phyloP scores from a whole-genome alignment of 495 filamentous ascomycete species.

The Parmelia sp. region DNA sequence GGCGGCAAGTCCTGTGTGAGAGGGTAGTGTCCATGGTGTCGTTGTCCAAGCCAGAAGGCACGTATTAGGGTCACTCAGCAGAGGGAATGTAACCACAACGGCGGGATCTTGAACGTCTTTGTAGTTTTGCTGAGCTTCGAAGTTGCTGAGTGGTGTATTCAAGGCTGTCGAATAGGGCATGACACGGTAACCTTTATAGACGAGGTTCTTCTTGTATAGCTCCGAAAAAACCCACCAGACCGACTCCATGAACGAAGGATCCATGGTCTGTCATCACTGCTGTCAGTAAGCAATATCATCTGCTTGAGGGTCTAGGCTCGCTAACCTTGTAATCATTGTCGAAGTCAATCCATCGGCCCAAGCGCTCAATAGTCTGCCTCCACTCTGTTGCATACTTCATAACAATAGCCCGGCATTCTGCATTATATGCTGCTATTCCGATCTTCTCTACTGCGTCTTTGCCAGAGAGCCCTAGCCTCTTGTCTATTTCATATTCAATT shows the following conservation, averaged over 20 bases:
- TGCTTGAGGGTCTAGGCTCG: conserved; percentile 9
- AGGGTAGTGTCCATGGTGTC: conserved; percentile 93
- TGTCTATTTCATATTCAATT: conserved; percentile 97
- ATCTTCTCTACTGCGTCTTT: conserved; percentile 81
- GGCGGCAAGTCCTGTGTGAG: conserved; percentile 71
- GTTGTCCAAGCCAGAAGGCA: conserved; percentile 86
- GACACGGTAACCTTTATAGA: conserved; percentile 83
- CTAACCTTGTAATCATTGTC: conserved; percentile 93
- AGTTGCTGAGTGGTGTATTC: conserved; percentile 86
- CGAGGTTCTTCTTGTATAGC: conserved; percentile 78
- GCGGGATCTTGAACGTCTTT: conserved; percentile 90
- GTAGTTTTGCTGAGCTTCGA: conserved; percentile 91
- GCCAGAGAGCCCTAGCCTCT: conserved; percentile 86
- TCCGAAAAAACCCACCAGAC: conserved; percentile 97
- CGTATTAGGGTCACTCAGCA: conserved; percentile 68
- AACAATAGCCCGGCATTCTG: conserved; percentile 86
- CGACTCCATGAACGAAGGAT: conserved; percentile 90
- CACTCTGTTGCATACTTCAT: conserved; percentile 90
- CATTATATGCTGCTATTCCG: conserved; percentile 88
- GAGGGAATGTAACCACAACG: conserved; percentile 82
- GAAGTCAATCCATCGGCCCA: conserved; percentile 98
- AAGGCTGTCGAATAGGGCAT: conserved; percentile 95
- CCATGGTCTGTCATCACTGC: conserved; percentile 62
- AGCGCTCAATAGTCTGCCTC: conserved; percentile 78
- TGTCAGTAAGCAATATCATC: conserved; percentile 19